These are phyloP conservation scores for Brettanomyces custersianus DNA, from an alignment of 805 yeast genomes.

Conservation along the genomic window DNA sequence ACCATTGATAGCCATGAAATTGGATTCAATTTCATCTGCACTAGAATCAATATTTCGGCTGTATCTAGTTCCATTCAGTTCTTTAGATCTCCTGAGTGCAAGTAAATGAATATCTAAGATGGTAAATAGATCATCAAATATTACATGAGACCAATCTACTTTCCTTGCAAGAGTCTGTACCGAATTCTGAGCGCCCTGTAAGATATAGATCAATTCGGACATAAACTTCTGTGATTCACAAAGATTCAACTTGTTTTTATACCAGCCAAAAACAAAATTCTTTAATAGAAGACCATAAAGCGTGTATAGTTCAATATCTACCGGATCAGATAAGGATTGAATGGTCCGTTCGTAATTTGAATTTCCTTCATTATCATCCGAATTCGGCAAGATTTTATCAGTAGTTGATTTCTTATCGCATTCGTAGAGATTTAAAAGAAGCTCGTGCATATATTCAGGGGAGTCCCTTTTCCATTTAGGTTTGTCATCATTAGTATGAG, in stretches of 20 bases:
- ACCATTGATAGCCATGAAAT: slow-evolving; percentile 11
- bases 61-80: slow-evolving; percentile 10
- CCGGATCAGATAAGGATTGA: slow-evolving; percentile 9
- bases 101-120: slow-evolving; percentile 25
- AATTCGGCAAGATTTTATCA: slow-evolving; percentile 1
- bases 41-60: not conserved
- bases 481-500: too few species aligned
- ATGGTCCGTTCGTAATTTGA: too few species aligned
- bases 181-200: slow-evolving; percentile 9
- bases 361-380: too few species aligned
- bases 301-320: slow-evolving; percentile 38
- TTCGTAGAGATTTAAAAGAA: not conserved
- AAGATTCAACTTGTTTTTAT: slow-evolving; percentile 22
- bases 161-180: not conserved
- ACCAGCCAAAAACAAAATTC: slow-evolving; percentile 37
- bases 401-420: not conserved
- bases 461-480: slow-evolving; percentile 14
- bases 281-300: slow-evolving; percentile 36
- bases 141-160: slow-evolving; percentile 27
- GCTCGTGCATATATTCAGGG: too few species aligned
- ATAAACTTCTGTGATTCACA: slow-evolving; percentile 32
- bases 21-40: slow-evolving; percentile 9
- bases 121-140: slow-evolving; percentile 37
- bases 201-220: slow-evolving; percentile 29
- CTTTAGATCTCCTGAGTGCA: slow-evolving; percentile 6